Percentiles rank a stretch among this genome's conserved stretches.
Evolutionary conservation across 352 stramenopile genomes (phyloP).

Genomic region (Globisporangium acanthophoron): DNA sequence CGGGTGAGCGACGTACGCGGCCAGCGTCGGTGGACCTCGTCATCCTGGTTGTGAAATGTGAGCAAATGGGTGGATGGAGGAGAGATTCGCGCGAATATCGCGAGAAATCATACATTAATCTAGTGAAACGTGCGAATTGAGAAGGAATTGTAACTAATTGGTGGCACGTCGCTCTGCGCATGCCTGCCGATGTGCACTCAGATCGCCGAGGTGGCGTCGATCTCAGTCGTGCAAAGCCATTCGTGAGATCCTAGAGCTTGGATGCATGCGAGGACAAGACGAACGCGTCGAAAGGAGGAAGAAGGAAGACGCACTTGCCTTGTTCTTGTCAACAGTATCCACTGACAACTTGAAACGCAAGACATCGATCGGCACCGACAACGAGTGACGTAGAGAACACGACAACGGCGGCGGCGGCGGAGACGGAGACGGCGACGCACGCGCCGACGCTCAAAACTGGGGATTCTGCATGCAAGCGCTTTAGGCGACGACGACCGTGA

Average conservation of each 20-base stretch:
- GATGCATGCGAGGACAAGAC: too few relatives aligned
- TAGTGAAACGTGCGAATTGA: too few relatives aligned
- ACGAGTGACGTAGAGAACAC: not conserved
- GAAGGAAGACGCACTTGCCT: not conserved
- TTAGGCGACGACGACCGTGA: conserved; percentile 7
- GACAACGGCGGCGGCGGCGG: not conserved
- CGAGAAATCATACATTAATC: too few relatives aligned
- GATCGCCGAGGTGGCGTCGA: not conserved
- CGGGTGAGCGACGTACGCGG: not conserved
- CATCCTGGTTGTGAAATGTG: not conserved
- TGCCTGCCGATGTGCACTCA: too few relatives aligned
- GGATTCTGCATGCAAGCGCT: not conserved
- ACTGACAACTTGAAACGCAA: not conserved
- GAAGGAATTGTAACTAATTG: too few relatives aligned
- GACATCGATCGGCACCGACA: not conserved
- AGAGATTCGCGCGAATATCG: too few relatives aligned
- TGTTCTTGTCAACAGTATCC: not conserved
- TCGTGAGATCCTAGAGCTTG: too few relatives aligned
- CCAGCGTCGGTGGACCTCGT: not conserved
- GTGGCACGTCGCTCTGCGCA: too few relatives aligned
- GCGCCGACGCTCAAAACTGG: not conserved
- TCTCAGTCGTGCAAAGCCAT: not conserved
- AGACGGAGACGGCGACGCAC: not conserved
- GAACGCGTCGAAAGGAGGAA: too few relatives aligned
- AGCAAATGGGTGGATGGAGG: not conserved